Conservation (phyloP, 352 stramenopile species). For the Phytophthora megakarya region DNA sequence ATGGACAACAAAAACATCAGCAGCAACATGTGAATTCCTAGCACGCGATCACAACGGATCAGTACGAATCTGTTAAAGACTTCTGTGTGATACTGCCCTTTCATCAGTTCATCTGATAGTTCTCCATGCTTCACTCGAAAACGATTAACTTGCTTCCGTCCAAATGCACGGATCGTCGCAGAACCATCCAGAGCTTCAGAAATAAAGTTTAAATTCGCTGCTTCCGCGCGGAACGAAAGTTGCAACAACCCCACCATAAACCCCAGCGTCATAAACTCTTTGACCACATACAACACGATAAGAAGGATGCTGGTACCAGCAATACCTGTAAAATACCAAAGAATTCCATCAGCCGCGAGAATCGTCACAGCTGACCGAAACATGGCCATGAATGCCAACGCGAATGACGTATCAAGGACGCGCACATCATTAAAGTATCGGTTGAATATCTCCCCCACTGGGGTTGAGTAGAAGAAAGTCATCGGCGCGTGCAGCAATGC, state of each 20-base stretch:
- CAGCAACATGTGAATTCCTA: slow-evolving; percentile 44
- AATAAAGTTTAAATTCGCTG: slow-evolving; percentile 49
- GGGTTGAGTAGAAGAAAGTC: slow-evolving; percentile 51
- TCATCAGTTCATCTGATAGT: slow-evolving; percentile 42
- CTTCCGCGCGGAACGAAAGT: slow-evolving; percentile 39
- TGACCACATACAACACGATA: slow-evolving; percentile 44
- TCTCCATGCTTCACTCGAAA: slow-evolving; percentile 41
- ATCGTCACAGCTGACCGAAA: slow-evolving; percentile 39
- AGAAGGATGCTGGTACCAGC: slow-evolving; percentile 37
- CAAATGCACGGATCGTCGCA: slow-evolving; percentile 44
- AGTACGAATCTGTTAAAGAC: slow-evolving; percentile 43
- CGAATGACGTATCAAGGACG: slow-evolving; percentile 36
- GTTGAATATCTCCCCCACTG: slow-evolving; percentile 53
- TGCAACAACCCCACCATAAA: slow-evolving; percentile 42
- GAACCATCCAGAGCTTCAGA: slow-evolving; percentile 46
- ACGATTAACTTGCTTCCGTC: slow-evolving; percentile 30
- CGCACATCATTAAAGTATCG: slow-evolving; percentile 50
- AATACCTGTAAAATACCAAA: slow-evolving; percentile 45
- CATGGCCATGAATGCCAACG: slow-evolving; percentile 36
- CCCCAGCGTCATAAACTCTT: slow-evolving; percentile 40
- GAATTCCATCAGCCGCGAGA: slow-evolving; percentile 33
- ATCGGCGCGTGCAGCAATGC: slow-evolving; percentile 47
- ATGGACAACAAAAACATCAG: slow-evolving; percentile 42
- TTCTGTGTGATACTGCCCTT: slow-evolving; percentile 29
- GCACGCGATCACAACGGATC: slow-evolving; percentile 41